Evolutionary conservation across 306 rosid species (phyloP), one percentile per base, ranked within the genome.

Genomic region (Sicyos edulis): DNA sequence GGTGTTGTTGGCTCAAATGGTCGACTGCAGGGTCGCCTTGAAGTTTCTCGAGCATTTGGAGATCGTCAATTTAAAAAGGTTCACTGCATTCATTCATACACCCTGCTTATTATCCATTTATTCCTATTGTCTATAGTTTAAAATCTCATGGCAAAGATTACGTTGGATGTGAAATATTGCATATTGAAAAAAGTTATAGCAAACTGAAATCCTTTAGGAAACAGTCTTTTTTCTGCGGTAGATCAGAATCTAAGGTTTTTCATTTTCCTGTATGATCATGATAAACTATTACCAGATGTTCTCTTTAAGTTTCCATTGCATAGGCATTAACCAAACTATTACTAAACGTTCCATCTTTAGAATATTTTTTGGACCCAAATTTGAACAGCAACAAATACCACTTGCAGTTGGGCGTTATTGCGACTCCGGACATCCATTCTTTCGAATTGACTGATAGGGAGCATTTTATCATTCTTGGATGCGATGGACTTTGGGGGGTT

Each of bases 401-500:
- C 72, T 65, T 80, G 89, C 95, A 92, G 96, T 91, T 86, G 78
- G 97, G 97, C 21, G 86, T 88, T 79, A 72, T 74, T 80, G 97
- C 91, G 16, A 86, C 84, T 75, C 97, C 96, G 4, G 96, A 92
- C 75, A 64, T 89, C 60, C 91, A 89, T 81, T 88, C 91, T 52
- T 92, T 92, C 54, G 95, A 87, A 77, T 82, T 92, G 26, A 88
- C 91, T 37, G 83, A 80, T 55, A 83, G 91, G 81, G 97, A 88
- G 74, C 89, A 79, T 78, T 92, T 92, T 85, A 86, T 92, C 61
- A 89, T 92, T 79, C 96, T 92, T 77, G 97, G 97, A 67, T 92
- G 96, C 50, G 96, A 92, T 76, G 95, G 97, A 81, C 86, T 92
- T 76, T 92, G 97, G 96, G 97, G 95, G 82, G 97, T 92, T 83